These are phyloP conservation scores for Camptophora hylomeconis DNA, from an alignment of 2,329 filamentous ascomycete species.

Conservation along the genomic window DNA sequence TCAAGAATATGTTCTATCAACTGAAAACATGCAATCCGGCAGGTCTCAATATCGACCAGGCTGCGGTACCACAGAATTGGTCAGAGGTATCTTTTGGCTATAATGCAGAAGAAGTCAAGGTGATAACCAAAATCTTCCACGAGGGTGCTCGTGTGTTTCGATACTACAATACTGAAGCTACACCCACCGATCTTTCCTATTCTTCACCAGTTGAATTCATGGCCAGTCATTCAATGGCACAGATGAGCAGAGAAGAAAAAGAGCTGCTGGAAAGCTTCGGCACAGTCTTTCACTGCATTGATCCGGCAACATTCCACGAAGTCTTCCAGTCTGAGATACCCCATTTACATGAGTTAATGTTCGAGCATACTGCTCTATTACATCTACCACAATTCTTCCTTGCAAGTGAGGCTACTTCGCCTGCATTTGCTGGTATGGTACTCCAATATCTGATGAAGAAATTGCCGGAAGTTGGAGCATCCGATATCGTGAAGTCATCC, in stretches of 20 bases:
- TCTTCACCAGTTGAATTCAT: conserved; percentile 81
- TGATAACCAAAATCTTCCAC: conserved; percentile 93
- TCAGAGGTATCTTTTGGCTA: conserved; percentile 92
- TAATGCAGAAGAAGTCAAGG: conserved; percentile 89
- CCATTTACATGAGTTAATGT: conserved; percentile 92
- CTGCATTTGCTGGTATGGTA: conserved; percentile 96
- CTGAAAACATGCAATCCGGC: conserved; percentile 75
- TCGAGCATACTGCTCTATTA: conserved; percentile 84
- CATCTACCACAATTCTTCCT: conserved; percentile 97
- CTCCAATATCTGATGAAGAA: conserved; percentile 94
- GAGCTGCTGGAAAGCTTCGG: conserved; percentile 94
- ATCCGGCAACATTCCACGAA: conserved; percentile 96
- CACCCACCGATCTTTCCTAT: conserved; percentile 57
- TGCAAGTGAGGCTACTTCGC: conserved; percentile 94
- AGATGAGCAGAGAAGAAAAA: conserved; percentile 91
- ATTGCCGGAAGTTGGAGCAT: conserved; percentile 86
- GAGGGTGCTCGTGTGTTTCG: conserved; percentile 93
- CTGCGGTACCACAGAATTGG: conserved; percentile 79
- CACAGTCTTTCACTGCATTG: conserved; percentile 95
- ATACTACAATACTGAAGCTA: conserved; percentile 87
- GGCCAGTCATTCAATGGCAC: conserved; percentile 88
- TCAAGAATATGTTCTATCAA: conserved; percentile 95
- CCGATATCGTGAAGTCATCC: conserved; percentile 82
- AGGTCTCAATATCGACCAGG: conserved; percentile 55
- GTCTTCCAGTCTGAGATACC: conserved; percentile 97